These are phyloP conservation scores for Cruciata laevipes DNA, from an alignment of 257 asterid species.

Conservation along the genomic window DNA sequence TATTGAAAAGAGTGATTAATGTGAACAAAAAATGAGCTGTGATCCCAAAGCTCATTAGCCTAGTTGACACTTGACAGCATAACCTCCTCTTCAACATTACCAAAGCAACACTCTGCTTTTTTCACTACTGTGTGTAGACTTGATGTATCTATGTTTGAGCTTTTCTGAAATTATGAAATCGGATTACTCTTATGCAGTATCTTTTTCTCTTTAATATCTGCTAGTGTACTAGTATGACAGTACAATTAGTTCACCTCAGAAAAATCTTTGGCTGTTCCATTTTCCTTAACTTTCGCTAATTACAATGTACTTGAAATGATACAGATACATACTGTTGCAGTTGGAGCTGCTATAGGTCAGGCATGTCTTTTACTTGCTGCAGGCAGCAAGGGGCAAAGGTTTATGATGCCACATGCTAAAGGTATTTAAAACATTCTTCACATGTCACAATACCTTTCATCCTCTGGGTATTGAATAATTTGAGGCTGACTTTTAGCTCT, in stretches of 20 bases:
- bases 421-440: constrained; percentile 31
- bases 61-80: not conserved
- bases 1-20: not conserved
- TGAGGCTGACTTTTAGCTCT: constrained; percentile 18
- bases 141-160: too few relatives aligned
- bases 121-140: not conserved
- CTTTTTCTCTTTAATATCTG: not conserved
- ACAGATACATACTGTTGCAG: constrained; percentile 75
- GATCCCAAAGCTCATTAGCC: not conserved
- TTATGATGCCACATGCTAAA: constrained; percentile 85
- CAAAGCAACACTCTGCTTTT: not conserved
- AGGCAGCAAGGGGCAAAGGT: constrained; percentile 84
- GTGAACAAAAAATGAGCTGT: not conserved
- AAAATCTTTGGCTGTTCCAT: not conserved
- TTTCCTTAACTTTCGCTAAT: not conserved
- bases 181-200: not conserved
- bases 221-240: not conserved
- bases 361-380: constrained; percentile 93
- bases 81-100: not conserved
- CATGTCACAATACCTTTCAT: not conserved
- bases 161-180: not conserved
- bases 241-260: not conserved
- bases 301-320: constrained; percentile 15
- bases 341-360: constrained; percentile 91
- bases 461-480: constrained; percentile 11